phyloP scores from a whole-genome alignment of 1,284 basidiomycete genomes.

The Pholiota adiposa region DNA sequence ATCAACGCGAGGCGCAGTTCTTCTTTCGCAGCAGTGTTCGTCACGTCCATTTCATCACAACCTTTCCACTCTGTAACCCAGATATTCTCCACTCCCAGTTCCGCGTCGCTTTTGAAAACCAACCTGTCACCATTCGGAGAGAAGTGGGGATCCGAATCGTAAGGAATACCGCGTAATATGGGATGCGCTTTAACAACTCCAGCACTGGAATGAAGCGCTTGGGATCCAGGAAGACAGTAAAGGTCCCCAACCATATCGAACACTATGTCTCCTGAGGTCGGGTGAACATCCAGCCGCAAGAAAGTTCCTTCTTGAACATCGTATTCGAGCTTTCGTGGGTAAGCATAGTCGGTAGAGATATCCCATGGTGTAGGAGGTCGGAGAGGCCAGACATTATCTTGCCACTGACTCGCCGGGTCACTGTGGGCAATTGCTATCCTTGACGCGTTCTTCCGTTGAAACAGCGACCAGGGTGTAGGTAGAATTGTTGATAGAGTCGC shows the following conservation, averaged over 20 bases:
- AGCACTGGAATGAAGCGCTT: constrained; percentile 24
- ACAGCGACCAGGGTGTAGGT: constrained; percentile 25
- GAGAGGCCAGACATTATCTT: constrained; percentile 67
- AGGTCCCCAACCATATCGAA: constrained; percentile 78
- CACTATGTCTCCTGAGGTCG: constrained; percentile 67
- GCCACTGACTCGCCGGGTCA: constrained; percentile 41
- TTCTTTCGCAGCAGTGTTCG: constrained; percentile 28
- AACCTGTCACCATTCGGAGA: constrained; percentile 65
- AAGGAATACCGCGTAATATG: constrained; percentile 61
- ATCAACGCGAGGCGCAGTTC: constrained; percentile 40
- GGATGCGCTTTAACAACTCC: constrained; percentile 45
- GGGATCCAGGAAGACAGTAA: constrained; percentile 62
- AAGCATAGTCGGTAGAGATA: constrained; percentile 77
- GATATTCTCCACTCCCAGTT: constrained; percentile 72
- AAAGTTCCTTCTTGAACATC: constrained; percentile 75
- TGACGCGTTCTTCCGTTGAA: constrained; percentile 10
- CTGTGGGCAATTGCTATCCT: constrained; percentile 18
- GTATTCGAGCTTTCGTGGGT: constrained; percentile 65
- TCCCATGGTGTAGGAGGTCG: constrained; percentile 71
- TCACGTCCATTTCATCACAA: constrained; percentile 61
- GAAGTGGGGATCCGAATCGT: constrained; percentile 74
- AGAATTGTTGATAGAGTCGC: constrained; percentile 24
- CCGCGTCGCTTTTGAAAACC: constrained; percentile 72
- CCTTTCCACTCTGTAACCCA: constrained; percentile 70
- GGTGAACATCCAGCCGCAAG: constrained; percentile 73